Evolutionary conservation across 768 basidiomycete genomes (phyloP).

Genomic region (Boletus sensibilis): DNA sequence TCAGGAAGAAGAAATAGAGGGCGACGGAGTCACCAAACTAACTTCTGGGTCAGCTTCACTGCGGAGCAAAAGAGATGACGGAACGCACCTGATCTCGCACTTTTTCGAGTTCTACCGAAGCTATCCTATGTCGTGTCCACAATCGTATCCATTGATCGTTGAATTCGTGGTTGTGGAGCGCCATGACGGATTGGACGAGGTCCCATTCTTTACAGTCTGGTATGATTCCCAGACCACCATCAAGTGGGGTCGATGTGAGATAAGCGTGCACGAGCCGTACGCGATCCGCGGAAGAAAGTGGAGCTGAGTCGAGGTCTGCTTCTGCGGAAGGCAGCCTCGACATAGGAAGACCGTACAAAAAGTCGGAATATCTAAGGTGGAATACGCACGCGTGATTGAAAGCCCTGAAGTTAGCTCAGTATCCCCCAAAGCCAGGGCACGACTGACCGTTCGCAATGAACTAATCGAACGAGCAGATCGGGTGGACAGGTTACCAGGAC

Average conservation of each 20-base stretch:
- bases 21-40: constrained; percentile 82
- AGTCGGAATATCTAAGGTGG: constrained; percentile 62
- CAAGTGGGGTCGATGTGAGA: constrained; percentile 65
- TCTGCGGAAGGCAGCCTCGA: constrained; percentile 43
- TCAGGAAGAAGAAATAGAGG: constrained; percentile 87
- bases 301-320: constrained; percentile 42
- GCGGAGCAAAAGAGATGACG: not conserved
- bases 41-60: not conserved
- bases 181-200: constrained; percentile 77
- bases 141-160: constrained; percentile 76
- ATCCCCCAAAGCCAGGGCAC: not conserved
- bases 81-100: constrained; percentile 69
- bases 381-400: not conserved
- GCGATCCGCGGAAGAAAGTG: constrained; percentile 71
- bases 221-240: constrained; percentile 83
- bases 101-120: constrained; percentile 60
- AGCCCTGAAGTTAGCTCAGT: not conserved
- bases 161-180: constrained; percentile 80
- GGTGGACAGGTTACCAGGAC: constrained; percentile 73
- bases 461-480: constrained; percentile 58
- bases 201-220: constrained; percentile 73
- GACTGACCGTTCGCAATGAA: constrained; percentile 72
- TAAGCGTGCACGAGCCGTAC: constrained; percentile 74
- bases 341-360: constrained; percentile 70
- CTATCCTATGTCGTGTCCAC: constrained; percentile 68